Base-by-base conservation (phyloP, 2,329 filamentous ascomycete species). In the Ophiostoma populinum region DNA sequence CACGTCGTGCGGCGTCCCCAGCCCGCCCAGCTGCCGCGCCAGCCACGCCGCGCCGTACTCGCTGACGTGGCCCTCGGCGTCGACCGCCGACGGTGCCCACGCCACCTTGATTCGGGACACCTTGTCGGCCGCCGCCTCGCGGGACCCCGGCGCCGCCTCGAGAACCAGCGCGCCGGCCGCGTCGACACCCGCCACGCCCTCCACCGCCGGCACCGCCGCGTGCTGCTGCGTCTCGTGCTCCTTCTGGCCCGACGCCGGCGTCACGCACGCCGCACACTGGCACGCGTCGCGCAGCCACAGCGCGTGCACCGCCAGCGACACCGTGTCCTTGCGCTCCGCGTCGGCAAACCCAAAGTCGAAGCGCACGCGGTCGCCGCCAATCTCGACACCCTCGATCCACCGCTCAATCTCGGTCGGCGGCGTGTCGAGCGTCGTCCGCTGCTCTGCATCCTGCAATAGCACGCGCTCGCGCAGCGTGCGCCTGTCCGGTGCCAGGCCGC, bases 141-240 rank as follows among this genome's bases (percentile, higher is more conserved):
- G 11, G 10, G 20, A 18, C 43, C 36, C 12, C 22, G 26, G 31
- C 17, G 20, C 27, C 9, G 37, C 24, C n/a, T 10, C n/a, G 2
- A 38, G 24, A 4, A 15, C n/a, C 2, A 17, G 13, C 7, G 20
- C 20, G 10, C 15, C 20, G 9, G 28, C 20, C 7, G 31, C 11
- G 13, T 24, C 25, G 16, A 25, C 4, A 2, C 26, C 20, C 9
- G 13, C 4, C 6, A 20, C 33, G 3, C 20, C 8, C 11, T 32
- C 12, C 3, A 43, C 33, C 5, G 2, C n/a, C 9, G 45, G 45
- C 3, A 5, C 13, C 8, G 18, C 20, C 0, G 74, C 69, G 27
- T 83, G 74, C 34, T 82, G 73, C 15, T 61, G 59, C 1, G 73
- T 75, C 36, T 67, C 65, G 51, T 80, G 80, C 24, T 59, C 57